Evolutionary conservation across 768 basidiomycete species (phyloP).

Genomic region (Kwoniella europaea): DNA sequence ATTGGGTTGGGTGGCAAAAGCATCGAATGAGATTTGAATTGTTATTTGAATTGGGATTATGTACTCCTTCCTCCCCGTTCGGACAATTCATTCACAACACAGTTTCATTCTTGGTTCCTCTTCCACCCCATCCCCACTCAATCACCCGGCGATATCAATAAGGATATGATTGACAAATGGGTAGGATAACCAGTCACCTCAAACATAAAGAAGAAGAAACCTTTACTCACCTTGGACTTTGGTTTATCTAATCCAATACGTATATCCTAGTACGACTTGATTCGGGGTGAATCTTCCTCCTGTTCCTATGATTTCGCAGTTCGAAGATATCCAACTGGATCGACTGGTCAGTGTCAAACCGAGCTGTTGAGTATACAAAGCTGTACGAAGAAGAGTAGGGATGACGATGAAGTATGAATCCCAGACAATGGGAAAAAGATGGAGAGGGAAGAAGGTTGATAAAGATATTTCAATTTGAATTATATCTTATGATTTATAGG

Average conservation of each 20-base stretch:
- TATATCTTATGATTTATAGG: not conserved
- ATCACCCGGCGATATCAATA: not conserved
- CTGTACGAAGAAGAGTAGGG: not conserved
- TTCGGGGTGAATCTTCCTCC: not conserved
- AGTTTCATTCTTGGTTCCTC: not conserved
- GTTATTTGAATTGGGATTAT: not conserved
- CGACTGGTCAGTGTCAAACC: not conserved
- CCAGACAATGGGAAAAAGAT: not conserved
- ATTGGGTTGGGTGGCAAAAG: not conserved
- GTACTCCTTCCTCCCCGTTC: slow-evolving; percentile 1
- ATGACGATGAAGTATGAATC: not conserved
- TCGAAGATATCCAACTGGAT: not conserved
- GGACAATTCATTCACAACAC: not conserved
- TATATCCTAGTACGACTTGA: not conserved
- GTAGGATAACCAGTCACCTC: too few relatives aligned
- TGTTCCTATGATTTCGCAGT: not conserved
- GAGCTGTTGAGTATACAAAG: too few relatives aligned
- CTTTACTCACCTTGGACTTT: not conserved
- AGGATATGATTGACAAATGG: not conserved
- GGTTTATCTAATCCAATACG: not conserved
- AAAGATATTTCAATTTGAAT: not conserved
- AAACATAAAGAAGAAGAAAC: not conserved
- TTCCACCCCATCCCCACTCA: not conserved
- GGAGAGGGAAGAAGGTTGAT: not conserved
- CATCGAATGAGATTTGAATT: not conserved